A percentile compares a stretch with the other conserved stretches of the same genome.
Evolutionary conservation across 23 red algal genomes (phyloP).

Genomic region (Gracilaria vermiculophylla): DNA sequence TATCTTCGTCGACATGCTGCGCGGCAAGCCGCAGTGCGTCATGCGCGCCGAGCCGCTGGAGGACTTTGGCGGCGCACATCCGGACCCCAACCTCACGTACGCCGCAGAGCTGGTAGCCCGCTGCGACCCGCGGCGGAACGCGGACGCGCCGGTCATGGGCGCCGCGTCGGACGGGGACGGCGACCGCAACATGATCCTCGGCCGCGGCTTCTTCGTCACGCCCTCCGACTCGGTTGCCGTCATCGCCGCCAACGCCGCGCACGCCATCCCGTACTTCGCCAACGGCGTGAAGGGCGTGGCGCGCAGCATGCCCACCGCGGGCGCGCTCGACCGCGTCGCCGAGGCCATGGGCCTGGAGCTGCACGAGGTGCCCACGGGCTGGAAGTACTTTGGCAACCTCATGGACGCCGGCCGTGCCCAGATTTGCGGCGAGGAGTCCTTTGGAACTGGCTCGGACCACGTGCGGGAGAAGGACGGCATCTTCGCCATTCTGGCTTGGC

Average conservation of each 20-base stretch:
- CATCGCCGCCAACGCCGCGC: slow-evolving; percentile 71
- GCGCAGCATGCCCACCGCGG: slow-evolving; percentile 93
- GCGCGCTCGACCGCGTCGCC: slow-evolving; percentile 84
- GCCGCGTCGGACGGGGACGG: slow-evolving; percentile 98
- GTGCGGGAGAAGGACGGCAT: slow-evolving; percentile 98
- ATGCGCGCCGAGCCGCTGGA: slow-evolving; percentile 67
- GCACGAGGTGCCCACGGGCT: slow-evolving; percentile 94
- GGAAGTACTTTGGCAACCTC: slow-evolving; percentile 98
- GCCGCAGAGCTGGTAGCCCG: slow-evolving; percentile 80
- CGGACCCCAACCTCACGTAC: slow-evolving; percentile 94
- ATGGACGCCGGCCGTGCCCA: slow-evolving; percentile 77
- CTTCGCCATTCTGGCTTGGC: slow-evolving; percentile 90
- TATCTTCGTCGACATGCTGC: slow-evolving; percentile 88
- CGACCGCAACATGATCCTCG: slow-evolving; percentile 99
- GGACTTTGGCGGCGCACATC: slow-evolving; percentile 98
- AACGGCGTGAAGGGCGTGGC: slow-evolving; percentile 83
- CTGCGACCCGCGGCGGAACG: slow-evolving; percentile 63
- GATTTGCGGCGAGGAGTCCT: slow-evolving; percentile 97
- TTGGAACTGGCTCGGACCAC: slow-evolving; percentile 90
- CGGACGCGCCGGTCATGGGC: slow-evolving; percentile 72
- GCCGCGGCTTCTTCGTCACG: slow-evolving; percentile 91
- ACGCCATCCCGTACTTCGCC: slow-evolving; percentile 86
- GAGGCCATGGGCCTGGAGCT: slow-evolving; percentile 65
- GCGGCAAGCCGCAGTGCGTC: slow-evolving; percentile 55
- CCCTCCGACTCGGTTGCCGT: slow-evolving; percentile 95